phyloP scores from a whole-genome alignment of 2,329 filamentous ascomycete species.

The Trichophyton mentagrophytes region DNA sequence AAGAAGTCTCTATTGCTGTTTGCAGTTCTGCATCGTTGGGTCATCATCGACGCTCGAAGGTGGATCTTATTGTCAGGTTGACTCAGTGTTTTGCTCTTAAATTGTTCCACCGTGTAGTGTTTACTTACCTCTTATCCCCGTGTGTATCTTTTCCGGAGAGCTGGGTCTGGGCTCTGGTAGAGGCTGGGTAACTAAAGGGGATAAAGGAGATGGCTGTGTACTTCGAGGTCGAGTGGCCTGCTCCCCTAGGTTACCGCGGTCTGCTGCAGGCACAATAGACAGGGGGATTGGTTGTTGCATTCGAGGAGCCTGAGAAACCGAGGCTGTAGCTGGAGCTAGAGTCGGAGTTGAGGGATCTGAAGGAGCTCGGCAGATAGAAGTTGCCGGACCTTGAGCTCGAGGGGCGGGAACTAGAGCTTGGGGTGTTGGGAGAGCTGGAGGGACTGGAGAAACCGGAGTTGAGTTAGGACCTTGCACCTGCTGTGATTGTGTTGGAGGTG shows the following conservation, averaged over 20 bases:
- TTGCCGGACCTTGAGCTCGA: no score
- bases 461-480: not conserved
- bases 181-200: not conserved
- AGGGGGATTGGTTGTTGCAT: not conserved
- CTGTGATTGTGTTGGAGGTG: not conserved
- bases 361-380: not conserved
- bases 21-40: not conserved
- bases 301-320: not conserved
- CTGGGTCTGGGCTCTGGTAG: not conserved
- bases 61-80: not conserved
- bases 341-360: not conserved
- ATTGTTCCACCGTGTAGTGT: not conserved
- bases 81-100: not conserved
- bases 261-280: not conserved
- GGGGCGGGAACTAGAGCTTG: no score
- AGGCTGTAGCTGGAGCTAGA: not conserved
- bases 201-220: not conserved
- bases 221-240: not conserved
- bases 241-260: not conserved
- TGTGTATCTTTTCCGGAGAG: not conserved
- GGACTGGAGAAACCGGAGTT: not conserved
- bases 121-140: not conserved
- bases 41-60: not conserved
- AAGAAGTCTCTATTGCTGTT: not conserved
- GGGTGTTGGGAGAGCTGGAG: not conserved